phyloP scores from a whole-genome alignment of 306 rosid species.

The Vicia sativa region DNA sequence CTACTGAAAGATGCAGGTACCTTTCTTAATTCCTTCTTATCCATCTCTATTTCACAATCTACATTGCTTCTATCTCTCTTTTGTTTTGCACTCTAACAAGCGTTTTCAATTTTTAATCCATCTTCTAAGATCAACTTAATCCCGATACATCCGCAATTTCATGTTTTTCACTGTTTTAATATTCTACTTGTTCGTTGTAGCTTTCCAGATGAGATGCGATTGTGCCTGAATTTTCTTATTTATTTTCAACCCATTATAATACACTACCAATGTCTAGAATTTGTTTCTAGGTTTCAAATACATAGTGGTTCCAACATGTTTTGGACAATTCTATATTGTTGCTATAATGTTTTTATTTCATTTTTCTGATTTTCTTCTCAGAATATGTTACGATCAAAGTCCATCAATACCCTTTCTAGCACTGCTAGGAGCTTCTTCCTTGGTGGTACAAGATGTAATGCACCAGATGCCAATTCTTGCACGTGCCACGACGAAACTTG shows the following conservation, averaged over 20 bases:
- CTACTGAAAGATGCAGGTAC: constrained; percentile 3
- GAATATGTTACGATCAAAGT: constrained; percentile 86
- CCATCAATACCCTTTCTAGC: constrained; percentile 67
- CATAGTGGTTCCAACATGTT: too few species aligned
- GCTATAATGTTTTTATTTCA: too few species aligned
- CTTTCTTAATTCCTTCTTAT: neutral
- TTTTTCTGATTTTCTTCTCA: too few species aligned
- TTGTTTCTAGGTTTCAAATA: too few species aligned
- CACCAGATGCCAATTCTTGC: constrained; percentile 77
- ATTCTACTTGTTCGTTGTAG: neutral
- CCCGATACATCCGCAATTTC: neutral
- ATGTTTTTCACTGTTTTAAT: too few species aligned
- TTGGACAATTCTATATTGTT: too few species aligned
- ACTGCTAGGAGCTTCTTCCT: constrained; percentile 80
- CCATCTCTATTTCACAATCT: neutral
- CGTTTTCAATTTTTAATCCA: neutral
- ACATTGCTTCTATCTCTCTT: neutral
- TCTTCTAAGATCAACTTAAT: neutral
- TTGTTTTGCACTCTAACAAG: too few species aligned
- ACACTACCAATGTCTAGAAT: too few species aligned
- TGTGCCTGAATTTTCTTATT: neutral
- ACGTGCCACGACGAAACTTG: constrained; percentile 77
- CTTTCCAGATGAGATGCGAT: neutral
- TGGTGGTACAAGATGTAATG: constrained; percentile 69
- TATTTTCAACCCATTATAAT: neutral